Evolutionary conservation across 768 basidiomycete species (phyloP).

Genomic region (Russula sp.): DNA sequence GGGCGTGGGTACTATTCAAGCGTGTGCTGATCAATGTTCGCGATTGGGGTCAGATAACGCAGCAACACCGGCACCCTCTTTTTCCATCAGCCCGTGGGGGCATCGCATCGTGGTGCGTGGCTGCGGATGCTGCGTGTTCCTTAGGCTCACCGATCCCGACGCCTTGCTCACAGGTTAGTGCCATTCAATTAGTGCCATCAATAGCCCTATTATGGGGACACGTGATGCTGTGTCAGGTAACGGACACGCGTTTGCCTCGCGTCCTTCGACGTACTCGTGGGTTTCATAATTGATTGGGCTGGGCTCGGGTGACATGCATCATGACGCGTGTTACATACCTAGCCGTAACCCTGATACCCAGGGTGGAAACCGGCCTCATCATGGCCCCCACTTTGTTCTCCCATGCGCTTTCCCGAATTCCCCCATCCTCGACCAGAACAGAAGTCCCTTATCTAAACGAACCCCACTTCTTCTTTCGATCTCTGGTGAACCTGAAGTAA

Average conservation of each 20-base stretch:
- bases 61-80: constrained; percentile 2
- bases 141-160: too few relatives aligned
- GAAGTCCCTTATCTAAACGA: constrained; percentile 4
- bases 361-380: constrained; percentile 18
- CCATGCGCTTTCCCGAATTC: constrained; percentile 6
- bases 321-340: constrained; percentile 2
- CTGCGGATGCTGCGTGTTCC: constrained; percentile 12
- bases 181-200: neutral
- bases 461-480: constrained; percentile 1
- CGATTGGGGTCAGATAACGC: constrained; percentile 21
- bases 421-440: constrained; percentile 3
- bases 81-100: neutral
- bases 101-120: constrained; percentile 1
- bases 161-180: neutral
- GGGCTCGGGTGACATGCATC: constrained; percentile 10
- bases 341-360: constrained; percentile 20
- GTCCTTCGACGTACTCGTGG: constrained; percentile 18
- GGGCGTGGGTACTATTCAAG: constrained; percentile 1
- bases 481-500: constrained; percentile 1
- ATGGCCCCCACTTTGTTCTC: constrained; percentile 12
- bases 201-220: neutral
- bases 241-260: constrained; percentile 25
- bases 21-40: neutral
- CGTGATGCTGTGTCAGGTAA: constrained; percentile 1
- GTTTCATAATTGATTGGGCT: constrained; percentile 17